Base-by-base conservation (phyloP, 257 asterid genomes). In the Fraxinus cuspidata region DNA sequence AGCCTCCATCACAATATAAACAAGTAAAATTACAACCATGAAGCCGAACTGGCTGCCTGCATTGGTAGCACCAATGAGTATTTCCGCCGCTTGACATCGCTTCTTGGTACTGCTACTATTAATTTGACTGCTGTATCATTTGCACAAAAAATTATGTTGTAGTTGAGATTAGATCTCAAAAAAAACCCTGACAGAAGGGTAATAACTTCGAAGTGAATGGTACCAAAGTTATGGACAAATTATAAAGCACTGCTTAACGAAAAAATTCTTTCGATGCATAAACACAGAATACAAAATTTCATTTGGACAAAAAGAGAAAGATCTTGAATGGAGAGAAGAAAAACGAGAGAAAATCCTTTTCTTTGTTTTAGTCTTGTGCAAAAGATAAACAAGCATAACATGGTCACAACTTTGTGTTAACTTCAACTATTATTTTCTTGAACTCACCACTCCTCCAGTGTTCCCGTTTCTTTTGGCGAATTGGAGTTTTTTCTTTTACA, bases 61-160 rank as follows among this genome's bases (percentile, higher is more conserved):
- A 94, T 79, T 91, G 94, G 88, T 92, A 81, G 90, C 98, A 91
- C 98, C 98, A 94, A 74, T 94, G 97, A 71, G 94, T 92, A 76
- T 85, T 82, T 81, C 87, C 88, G 40, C 87, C 85, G 80, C 91
- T 89, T n/a, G 92, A 89, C 91, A 89, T 88, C 68, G 51, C 80
- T 76, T 74, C 67, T 9, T 3, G 68, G 68, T 60, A 10, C 68
- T 25, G 32, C 68, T 60, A 10, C 32, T 60, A n/a, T 18, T 60
- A 25, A 60, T 72, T 38, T 31, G 34, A 73, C 74, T 2, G 42
- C n/a, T 60, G 16, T 65, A 40, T 49, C n/a, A 25, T 69, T n/a
- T 10, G 28, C 38, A 31, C 71, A 23, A 11, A 73, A 70, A 42
- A 11, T 11, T 78, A 44, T n/a, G 7, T 11, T 23, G 32, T 63